These are phyloP conservation scores for Panicum miliaceum DNA, from an alignment of 176 grass and related monocot genomes.

Conservation along the genomic window DNA sequence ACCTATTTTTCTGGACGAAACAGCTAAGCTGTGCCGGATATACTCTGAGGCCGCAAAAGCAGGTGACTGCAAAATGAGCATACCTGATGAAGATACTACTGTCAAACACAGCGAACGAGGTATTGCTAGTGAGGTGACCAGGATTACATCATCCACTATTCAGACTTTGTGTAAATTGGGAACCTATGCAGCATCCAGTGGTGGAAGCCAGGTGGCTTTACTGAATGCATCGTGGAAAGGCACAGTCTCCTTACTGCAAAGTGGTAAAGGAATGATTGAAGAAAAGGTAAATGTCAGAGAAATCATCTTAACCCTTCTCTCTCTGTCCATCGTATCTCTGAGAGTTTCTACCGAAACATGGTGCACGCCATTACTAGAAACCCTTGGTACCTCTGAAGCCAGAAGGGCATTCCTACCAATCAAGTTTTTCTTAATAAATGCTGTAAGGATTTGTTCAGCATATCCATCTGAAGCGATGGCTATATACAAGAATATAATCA, in stretches of 20 bases:
- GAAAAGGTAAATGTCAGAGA: constrained; percentile 61
- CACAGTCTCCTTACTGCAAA: constrained; percentile 82
- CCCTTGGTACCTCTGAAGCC: constrained; percentile 64
- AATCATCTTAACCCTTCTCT: constrained; percentile 75
- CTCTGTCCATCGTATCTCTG: constrained; percentile 67
- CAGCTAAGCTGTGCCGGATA: constrained; percentile 66
- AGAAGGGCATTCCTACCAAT: constrained; percentile 93
- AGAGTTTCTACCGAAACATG: constrained; percentile 64
- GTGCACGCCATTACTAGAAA: constrained; percentile 36
- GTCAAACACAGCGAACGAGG: constrained; percentile 39
- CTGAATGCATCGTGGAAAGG: constrained; percentile 96
- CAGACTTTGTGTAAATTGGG: constrained; percentile 79
- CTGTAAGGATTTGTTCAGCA: constrained; percentile 77
- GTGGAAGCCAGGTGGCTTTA: constrained; percentile 72
- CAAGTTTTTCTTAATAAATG: constrained; percentile 96
- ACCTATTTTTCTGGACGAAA: constrained; percentile 80
- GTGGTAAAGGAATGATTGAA: constrained; percentile 72
- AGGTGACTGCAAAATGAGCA: constrained; percentile 36
- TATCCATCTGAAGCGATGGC: constrained; percentile 68
- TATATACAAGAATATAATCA: constrained; percentile 64
- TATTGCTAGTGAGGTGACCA: constrained; percentile 39
- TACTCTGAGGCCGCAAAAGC: constrained; percentile 65
- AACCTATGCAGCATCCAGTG: constrained; percentile 75
- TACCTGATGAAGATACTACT: constrained; percentile 37
- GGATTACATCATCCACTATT: constrained; percentile 63